A percentile compares a stretch with the other conserved stretches of the same genome.
Evolutionary conservation across 2,329 filamentous ascomycete genomes (phyloP).

Genomic region (Lachnellula arida): DNA sequence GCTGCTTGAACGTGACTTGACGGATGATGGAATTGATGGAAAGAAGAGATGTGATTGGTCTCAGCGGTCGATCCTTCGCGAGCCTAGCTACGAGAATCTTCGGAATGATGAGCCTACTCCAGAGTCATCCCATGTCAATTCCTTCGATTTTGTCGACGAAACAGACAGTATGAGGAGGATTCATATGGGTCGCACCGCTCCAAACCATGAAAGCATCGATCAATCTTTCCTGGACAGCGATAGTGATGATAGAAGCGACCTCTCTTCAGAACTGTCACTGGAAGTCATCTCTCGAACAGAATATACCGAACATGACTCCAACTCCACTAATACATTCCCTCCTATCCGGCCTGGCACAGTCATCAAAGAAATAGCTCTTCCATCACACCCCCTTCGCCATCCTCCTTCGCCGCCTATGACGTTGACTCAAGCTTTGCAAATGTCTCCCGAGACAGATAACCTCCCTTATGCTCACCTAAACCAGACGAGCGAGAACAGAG

Average conservation of each 20-base stretch:
- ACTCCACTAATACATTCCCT: constrained; percentile 33
- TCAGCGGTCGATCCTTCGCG: constrained; percentile 50
- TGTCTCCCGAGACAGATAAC: constrained; percentile 37
- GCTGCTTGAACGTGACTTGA: constrained; percentile 63
- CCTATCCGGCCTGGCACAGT: constrained; percentile 25
- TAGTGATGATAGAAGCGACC: constrained; percentile 44
- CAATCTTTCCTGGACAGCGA: constrained; percentile 31
- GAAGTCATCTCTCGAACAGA: constrained; percentile 38
- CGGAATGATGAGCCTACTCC: constrained; percentile 23
- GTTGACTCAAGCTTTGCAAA: constrained; percentile 42
- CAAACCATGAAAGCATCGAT: constrained; percentile 29
- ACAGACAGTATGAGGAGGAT: constrained; percentile 43
- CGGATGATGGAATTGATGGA: constrained; percentile 45
- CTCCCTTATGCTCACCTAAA: constrained; percentile 35
- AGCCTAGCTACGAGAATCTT: constrained; percentile 38
- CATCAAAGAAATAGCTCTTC: constrained; percentile 24
- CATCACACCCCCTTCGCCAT: constrained; percentile 25
- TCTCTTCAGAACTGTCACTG: constrained; percentile 59
- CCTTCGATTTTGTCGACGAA: constrained; percentile 51
- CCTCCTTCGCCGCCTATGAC: constrained; percentile 45
- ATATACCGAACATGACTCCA: constrained; percentile 26
- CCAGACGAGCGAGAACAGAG: constrained; percentile 8
- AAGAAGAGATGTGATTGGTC: constrained; percentile 46
- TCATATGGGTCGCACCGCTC: constrained; percentile 14
- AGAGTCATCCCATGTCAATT: constrained; percentile 36